Base-by-base conservation (phyloP, 1,284 basidiomycete genomes). In the Pisolithus thermaeus region DNA sequence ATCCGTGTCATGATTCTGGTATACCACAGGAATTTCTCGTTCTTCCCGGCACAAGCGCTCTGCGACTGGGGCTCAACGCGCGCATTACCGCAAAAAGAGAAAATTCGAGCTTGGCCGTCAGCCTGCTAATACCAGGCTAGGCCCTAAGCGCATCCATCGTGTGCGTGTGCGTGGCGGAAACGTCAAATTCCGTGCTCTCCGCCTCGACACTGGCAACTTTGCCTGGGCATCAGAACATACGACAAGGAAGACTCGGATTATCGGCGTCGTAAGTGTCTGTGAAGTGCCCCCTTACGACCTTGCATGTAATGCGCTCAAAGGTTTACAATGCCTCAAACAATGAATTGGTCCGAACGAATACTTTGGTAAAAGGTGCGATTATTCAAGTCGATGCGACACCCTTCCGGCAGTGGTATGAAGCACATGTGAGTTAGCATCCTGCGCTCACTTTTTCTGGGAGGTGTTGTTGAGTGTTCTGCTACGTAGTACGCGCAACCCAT, bases 311-410 rank as follows among this genome's bases (percentile, higher is more conserved):
- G 28, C 14, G 18, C 14, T n/a, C 20, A 2, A 49, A 94, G 92
- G 89, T 92, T 49, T 97, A 97, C 83, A 97, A 97, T 73, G 83
- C 95, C 46, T 94, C 94, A 59, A 97, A 97, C 85, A 97, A 97
- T 77, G 94, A 97, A 77, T 84, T 97, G 67, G 94, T 97, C 69
- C 91, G 94, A 69, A 97, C 94, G 64, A 97, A 97, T 80, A 97
- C 94, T 56, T 85, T 97, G 55, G 94, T 97, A 69, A 97, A 95
- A 80, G 80, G 84, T 59, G 89, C 89, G 61, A 89, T 97, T 74
- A 91, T 97, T 73, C 93, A 97, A 73, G 72, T 97, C 66, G 94
- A 97, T 77, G 94, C 94, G 58, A 86, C 93, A 46, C 95, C 94
- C 60, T 97, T 97, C 90, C 84, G 93, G 62, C 93, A 96, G 76